Conservation (phyloP, 805 yeast genomes). For the Clavispora fructus region DNA sequence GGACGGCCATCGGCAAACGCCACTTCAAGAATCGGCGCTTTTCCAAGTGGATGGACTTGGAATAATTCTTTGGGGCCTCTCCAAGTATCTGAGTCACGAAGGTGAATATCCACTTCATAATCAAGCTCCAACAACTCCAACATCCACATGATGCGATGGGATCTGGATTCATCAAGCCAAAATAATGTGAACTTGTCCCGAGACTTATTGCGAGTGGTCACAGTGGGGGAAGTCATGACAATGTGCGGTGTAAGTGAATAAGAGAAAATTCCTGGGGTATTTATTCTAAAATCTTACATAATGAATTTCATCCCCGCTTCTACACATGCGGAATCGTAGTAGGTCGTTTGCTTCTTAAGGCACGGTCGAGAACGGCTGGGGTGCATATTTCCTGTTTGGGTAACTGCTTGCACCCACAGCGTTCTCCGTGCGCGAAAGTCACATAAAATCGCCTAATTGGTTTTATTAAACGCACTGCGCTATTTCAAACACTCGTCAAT, state of each 20-base stretch:
- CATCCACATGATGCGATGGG: conserved; percentile 59
- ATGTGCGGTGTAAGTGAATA: no score
- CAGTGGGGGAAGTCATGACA: neutral
- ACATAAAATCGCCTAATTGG: neutral
- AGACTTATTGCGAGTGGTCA: neutral
- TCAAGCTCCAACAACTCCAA: conserved; percentile 55
- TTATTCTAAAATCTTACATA: no score
- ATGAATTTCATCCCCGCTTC: neutral
- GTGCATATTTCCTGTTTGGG: neutral
- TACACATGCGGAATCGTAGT: neutral
- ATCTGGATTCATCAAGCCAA: conserved; percentile 51
- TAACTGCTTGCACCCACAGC: neutral
- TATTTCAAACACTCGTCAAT: neutral
- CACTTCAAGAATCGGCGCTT: conserved; percentile 52
- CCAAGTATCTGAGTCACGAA: conserved; percentile 43
- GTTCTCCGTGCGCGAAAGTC: neutral
- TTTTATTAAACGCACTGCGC: neutral
- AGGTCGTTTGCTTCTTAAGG: neutral
- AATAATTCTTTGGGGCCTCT: conserved; percentile 38
- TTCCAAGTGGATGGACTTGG: conserved; percentile 57
- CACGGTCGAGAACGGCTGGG: neutral
- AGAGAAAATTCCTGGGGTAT: no score
- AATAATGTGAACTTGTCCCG: conserved; percentile 14
- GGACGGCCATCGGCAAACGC: conserved; percentile 30
- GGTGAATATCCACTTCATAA: conserved; percentile 49